Conservation (phyloP, 352 stramenopile genomes). For the Pythium oligandrum region DNA sequence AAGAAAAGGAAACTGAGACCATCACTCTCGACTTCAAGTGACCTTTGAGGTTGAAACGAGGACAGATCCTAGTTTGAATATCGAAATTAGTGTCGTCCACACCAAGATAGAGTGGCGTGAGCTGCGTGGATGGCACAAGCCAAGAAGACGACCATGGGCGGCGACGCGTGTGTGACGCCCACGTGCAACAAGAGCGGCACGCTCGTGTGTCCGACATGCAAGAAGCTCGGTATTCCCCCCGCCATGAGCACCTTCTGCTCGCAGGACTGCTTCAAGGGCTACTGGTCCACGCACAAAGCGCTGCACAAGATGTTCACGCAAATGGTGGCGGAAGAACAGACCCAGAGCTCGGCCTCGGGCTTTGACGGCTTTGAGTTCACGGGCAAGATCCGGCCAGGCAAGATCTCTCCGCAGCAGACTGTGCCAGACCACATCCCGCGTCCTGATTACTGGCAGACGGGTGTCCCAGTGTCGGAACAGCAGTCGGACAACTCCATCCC, state of each 20-base stretch:
- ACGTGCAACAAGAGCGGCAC: constrained; percentile 75
- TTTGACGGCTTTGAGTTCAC: constrained; percentile 84
- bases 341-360: constrained; percentile 11
- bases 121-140: too few relatives aligned
- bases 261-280: constrained; percentile 96
- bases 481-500: constrained; percentile 77
- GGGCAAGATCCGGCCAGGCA: constrained; percentile 74
- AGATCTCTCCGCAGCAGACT: constrained; percentile 68
- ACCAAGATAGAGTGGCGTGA: too few relatives aligned
- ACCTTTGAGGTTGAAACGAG: too few relatives aligned
- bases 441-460: constrained; percentile 91
- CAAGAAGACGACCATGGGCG: neutral
- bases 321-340: constrained; percentile 46
- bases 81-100: too few relatives aligned
- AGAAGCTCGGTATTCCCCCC: constrained; percentile 84
- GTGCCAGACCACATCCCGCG: constrained; percentile 75
- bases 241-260: constrained; percentile 90
- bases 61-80: too few relatives aligned
- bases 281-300: constrained; percentile 95
- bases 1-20: too few relatives aligned
- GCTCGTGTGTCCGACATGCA: constrained; percentile 90
- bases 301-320: constrained; percentile 94
- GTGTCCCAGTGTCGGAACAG: constrained; percentile 64
- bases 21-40: too few relatives aligned
- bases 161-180: constrained; percentile 52